Evolutionary conservation across 805 yeast genomes (phyloP).

Genomic region (Starmerella scarabaei): DNA sequence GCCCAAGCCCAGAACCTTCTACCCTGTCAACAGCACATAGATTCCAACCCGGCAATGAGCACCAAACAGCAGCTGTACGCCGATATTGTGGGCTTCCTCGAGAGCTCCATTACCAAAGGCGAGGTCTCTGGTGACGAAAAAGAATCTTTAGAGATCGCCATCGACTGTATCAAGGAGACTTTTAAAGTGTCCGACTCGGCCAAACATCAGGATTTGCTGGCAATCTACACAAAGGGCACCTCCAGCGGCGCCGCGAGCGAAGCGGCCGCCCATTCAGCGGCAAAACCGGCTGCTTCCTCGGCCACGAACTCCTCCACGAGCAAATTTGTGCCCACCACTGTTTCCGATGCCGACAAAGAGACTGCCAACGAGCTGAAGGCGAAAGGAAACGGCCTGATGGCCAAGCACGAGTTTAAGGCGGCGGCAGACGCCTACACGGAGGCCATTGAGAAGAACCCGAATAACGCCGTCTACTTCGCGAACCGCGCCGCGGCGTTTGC

Average conservation of each 20-base stretch:
- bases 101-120: slow-evolving; percentile 44
- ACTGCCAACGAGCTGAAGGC: slow-evolving; percentile 75
- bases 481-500: slow-evolving; percentile 97
- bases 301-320: slow-evolving; percentile 21
- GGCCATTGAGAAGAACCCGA: slow-evolving; percentile 58
- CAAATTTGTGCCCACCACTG: slow-evolving; percentile 14
- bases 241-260: slow-evolving; percentile 4
- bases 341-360: slow-evolving; percentile 38
- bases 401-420: slow-evolving; percentile 49
- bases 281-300: not conserved
- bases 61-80: slow-evolving; percentile 39
- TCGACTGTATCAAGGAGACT: slow-evolving; percentile 83
- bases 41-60: slow-evolving; percentile 11
- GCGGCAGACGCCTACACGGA: slow-evolving; percentile 71
- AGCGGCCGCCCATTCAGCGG: too few relatives aligned
- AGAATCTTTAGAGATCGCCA: slow-evolving; percentile 87
- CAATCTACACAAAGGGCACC: slow-evolving; percentile 12
- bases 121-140: slow-evolving; percentile 62
- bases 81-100: slow-evolving; percentile 61
- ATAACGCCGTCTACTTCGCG: slow-evolving; percentile 73
- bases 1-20: not conserved
- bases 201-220: slow-evolving; percentile 18
- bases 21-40: not conserved
- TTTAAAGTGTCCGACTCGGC: slow-evolving; percentile 45
- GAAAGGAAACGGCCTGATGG: slow-evolving; percentile 86